Percentiles rank a stretch among this genome's conserved stretches.
Evolutionary conservation across 2,329 filamentous ascomycete genomes (phyloP).

Genomic region (Diaporthe aspalathi): DNA sequence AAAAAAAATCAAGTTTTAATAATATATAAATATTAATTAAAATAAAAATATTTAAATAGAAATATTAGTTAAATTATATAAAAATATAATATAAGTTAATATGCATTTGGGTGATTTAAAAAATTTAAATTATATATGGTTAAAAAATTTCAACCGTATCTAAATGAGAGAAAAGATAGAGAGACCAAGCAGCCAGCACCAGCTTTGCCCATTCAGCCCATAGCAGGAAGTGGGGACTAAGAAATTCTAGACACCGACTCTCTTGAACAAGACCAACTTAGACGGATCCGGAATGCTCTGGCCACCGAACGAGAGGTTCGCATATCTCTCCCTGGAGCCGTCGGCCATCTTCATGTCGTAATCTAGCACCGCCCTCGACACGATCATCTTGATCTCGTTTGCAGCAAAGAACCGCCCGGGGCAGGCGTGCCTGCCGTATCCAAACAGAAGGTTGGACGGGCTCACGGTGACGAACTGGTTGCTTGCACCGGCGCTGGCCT

Average conservation of each 20-base stretch:
- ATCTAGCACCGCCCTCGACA: constrained; percentile 45
- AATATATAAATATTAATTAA: too few species aligned
- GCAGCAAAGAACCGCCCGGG: constrained; percentile 53
- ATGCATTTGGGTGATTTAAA: too few species aligned
- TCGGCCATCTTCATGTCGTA: constrained; percentile 47
- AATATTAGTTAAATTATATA: too few species aligned
- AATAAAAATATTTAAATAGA: too few species aligned
- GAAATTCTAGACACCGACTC: constrained; percentile 28
- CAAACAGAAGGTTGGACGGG: constrained; percentile 50
- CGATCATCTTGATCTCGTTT: constrained; percentile 53
- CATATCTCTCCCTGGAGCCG: constrained; percentile 43
- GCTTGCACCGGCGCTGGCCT: constrained; percentile 44
- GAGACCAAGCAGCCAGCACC: constrained; percentile 3
- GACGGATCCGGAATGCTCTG: constrained; percentile 43
- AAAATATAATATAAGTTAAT: too few species aligned
- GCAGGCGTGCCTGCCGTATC: constrained; percentile 55
- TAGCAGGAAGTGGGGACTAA: too few species aligned
- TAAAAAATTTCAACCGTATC: background rate
- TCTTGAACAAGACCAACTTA: constrained; percentile 44
- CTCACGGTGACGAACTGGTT: constrained; percentile 56
- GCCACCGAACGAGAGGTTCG: constrained; percentile 43
- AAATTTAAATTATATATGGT: background rate
- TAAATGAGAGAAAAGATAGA: background rate
- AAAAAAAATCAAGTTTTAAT: too few species aligned
- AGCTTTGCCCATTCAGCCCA: background rate